Evolutionary conservation across 1,284 basidiomycete genomes (phyloP).

Genomic region (Thelephora terrestris): DNA sequence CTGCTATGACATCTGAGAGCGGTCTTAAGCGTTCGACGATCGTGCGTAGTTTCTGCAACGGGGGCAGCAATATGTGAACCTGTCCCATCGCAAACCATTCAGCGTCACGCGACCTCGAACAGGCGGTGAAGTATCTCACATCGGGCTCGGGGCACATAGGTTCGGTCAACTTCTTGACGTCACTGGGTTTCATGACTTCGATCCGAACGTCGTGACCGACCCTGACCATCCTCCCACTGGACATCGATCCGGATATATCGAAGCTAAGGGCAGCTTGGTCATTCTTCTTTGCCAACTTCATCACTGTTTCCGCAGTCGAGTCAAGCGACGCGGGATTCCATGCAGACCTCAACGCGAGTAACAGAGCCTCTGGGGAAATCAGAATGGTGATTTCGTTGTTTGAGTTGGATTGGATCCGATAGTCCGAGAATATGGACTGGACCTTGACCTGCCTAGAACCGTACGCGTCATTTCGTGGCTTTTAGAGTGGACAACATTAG

Average conservation of each 20-base stretch:
- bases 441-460: slow-evolving; percentile 49
- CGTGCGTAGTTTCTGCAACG: slow-evolving; percentile 67
- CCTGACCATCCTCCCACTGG: slow-evolving; percentile 42
- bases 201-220: slow-evolving; percentile 68
- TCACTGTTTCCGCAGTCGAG: slow-evolving; percentile 46
- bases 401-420: slow-evolving; percentile 82
- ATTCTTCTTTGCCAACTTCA: slow-evolving; percentile 79
- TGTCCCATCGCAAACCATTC: slow-evolving; percentile 20
- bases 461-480: slow-evolving; percentile 21
- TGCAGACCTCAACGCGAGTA: slow-evolving; percentile 65
- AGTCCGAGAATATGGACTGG: slow-evolving; percentile 69
- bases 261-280: slow-evolving; percentile 66
- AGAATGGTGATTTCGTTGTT: slow-evolving; percentile 75
- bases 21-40: slow-evolving; percentile 68
- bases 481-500: background rate
- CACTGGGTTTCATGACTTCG: slow-evolving; percentile 64
- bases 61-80: slow-evolving; percentile 78
- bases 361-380: slow-evolving; percentile 63
- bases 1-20: slow-evolving; percentile 67
- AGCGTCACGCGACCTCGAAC: background rate
- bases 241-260: slow-evolving; percentile 52
- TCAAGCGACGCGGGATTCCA: slow-evolving; percentile 12
- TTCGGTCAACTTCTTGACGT: slow-evolving; percentile 66
- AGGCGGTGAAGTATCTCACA: slow-evolving; percentile 33
- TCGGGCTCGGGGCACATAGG: slow-evolving; percentile 86